Evolutionary conservation across 768 basidiomycete species (phyloP).

Genomic region (Boletales sp.): DNA sequence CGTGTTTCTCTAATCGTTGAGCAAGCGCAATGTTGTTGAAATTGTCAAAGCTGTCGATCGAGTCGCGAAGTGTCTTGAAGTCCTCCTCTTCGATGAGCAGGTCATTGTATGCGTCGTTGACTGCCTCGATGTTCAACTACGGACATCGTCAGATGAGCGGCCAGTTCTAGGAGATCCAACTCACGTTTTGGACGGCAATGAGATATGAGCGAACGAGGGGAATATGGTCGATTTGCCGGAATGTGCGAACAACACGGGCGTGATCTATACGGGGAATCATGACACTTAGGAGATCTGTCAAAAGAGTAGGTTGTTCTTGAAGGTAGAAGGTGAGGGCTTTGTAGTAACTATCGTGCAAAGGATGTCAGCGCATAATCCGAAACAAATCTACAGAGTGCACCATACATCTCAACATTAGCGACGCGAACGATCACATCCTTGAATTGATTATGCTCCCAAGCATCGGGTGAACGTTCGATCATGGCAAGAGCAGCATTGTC

Average conservation of each 20-base stretch:
- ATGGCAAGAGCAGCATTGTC: slow-evolving; percentile 98
- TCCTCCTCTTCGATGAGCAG: slow-evolving; percentile 99
- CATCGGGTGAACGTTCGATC: slow-evolving; percentile 98
- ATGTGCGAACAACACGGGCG: slow-evolving; percentile 90
- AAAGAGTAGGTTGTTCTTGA: slow-evolving; percentile 86
- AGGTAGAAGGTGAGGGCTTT: slow-evolving; percentile 93
- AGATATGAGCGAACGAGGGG: slow-evolving; percentile 95
- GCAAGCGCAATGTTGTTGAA: slow-evolving; percentile 92
- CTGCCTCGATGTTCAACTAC: slow-evolving; percentile 91
- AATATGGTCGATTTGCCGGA: slow-evolving; percentile 92
- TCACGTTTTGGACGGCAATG: slow-evolving; percentile 90
- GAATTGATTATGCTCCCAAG: slow-evolving; percentile 99
- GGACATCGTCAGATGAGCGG: slow-evolving; percentile 1
- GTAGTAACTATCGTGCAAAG: slow-evolving; percentile 65
- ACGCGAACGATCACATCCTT: slow-evolving; percentile 96
- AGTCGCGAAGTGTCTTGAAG: slow-evolving; percentile 95
- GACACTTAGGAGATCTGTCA: slow-evolving; percentile 91
- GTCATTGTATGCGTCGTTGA: slow-evolving; percentile 98
- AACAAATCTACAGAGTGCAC: background rate
- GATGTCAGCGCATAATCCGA: slow-evolving; percentile 3
- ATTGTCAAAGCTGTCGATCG: slow-evolving; percentile 97
- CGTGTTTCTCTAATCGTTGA: slow-evolving; percentile 81
- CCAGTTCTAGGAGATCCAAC: slow-evolving; percentile 19
- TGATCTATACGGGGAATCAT: slow-evolving; percentile 95
- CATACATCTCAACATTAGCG: slow-evolving; percentile 95